A percentile compares a stretch with the other conserved stretches of the same genome.
Evolutionary conservation across 768 basidiomycete species (phyloP).

Genomic region (Termitomyces sp.): DNA sequence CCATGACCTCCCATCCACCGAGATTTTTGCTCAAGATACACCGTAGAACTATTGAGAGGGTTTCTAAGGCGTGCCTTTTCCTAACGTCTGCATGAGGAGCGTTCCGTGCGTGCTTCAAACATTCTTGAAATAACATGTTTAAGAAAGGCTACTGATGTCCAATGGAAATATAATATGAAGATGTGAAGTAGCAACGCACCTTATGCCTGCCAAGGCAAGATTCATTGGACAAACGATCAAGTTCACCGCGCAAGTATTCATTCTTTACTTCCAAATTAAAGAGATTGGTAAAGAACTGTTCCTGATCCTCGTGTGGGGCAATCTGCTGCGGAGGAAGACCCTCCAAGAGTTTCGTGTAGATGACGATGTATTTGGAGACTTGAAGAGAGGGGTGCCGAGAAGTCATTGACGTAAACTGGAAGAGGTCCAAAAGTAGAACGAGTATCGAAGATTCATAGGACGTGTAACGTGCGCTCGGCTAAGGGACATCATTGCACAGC

Average conservation of each 20-base stretch:
- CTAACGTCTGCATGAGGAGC: slow-evolving; percentile 28
- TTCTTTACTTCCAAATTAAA: slow-evolving; percentile 49
- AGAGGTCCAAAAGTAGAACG: neutral
- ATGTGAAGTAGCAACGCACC: slow-evolving; percentile 29
- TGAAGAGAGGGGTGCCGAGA: slow-evolving; percentile 12
- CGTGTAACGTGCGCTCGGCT: neutral
- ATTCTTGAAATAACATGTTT: slow-evolving; percentile 42
- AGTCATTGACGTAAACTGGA: slow-evolving; percentile 8
- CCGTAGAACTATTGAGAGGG: slow-evolving; percentile 41
- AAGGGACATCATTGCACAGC: neutral
- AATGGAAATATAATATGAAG: slow-evolving; percentile 3
- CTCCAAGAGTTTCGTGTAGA: slow-evolving; percentile 48
- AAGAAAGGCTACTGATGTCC: slow-evolving; percentile 44
- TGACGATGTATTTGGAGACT: slow-evolving; percentile 42
- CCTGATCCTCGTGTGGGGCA: slow-evolving; percentile 35
- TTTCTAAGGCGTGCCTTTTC: slow-evolving; percentile 45
- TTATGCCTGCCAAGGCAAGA: slow-evolving; percentile 45
- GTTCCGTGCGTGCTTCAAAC: slow-evolving; percentile 34
- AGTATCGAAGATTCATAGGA: too few species aligned
- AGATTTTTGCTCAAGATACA: slow-evolving; percentile 51
- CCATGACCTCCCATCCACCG: slow-evolving; percentile 72
- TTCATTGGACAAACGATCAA: slow-evolving; percentile 41
- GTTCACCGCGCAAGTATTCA: slow-evolving; percentile 34
- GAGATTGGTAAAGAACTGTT: slow-evolving; percentile 48
- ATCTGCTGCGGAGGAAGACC: slow-evolving; percentile 40